Conservation (phyloP, 148 eudicot species). For the Rhododendron ferrugineum region DNA sequence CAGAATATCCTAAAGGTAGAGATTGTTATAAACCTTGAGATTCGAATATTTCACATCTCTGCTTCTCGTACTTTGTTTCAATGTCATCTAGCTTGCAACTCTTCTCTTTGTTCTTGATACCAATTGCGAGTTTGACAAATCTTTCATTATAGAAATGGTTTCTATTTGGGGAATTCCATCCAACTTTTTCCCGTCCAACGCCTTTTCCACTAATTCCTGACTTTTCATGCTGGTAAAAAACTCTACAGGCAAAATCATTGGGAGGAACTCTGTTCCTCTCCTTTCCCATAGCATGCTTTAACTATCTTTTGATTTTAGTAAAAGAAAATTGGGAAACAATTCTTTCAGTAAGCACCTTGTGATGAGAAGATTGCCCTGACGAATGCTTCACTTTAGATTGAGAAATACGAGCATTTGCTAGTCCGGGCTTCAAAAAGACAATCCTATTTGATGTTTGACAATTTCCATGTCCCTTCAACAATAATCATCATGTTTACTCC, state of each 20-base stretch:
- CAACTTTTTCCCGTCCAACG: conserved; percentile 32
- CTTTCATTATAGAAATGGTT: conserved; percentile 71
- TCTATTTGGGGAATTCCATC: conserved; percentile 12
- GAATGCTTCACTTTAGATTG: conserved; percentile 16
- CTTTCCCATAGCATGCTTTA: no score
- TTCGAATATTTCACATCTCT: conserved; percentile 26
- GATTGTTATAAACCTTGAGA: conserved; percentile 47
- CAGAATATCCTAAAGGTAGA: conserved; percentile 44
- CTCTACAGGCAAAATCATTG: conserved; percentile 10
- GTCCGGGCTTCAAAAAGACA: conserved; percentile 77
- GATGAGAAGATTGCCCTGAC: conserved; percentile 26
- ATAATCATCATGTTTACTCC: conserved; percentile 25
- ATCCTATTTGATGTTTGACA: conserved; percentile 46
- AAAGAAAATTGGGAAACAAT: neutral
- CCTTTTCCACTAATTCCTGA: conserved; percentile 36
- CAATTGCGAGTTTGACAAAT: conserved; percentile 40
- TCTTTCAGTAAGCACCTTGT: conserved; percentile 31
- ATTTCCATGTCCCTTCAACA: conserved; percentile 28
- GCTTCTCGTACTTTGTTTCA: conserved; percentile 5
- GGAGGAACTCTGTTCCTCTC: conserved; percentile 6
- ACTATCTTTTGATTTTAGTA: no score
- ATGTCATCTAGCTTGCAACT: conserved; percentile 24
- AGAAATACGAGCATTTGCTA: conserved; percentile 18
- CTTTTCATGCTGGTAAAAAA: conserved; percentile 19
- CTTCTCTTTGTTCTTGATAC: conserved; percentile 36